phyloP scores from a whole-genome alignment of 352 stramenopile species.

The Aphanomyces invadans region DNA sequence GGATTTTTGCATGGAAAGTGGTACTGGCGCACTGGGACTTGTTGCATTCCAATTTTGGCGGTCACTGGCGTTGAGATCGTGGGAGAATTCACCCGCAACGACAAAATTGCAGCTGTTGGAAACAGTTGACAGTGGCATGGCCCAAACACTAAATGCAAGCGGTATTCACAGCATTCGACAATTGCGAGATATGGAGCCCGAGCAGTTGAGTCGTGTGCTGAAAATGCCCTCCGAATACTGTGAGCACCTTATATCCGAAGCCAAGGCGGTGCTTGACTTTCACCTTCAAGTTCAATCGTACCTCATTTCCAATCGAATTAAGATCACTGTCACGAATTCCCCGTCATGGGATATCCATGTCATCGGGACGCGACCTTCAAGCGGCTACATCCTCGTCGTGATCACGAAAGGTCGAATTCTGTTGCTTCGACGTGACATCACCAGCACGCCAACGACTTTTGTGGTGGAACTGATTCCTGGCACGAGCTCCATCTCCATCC shows the following conservation, averaged over 20 bases:
- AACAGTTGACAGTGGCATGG: not conserved
- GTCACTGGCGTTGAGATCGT: not conserved
- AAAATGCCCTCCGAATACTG: not conserved
- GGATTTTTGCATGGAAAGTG: not conserved
- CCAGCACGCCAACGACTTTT: not conserved
- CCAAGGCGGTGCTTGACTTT: conserved; percentile 4
- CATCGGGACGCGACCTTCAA: not conserved
- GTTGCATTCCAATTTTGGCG: conserved; percentile 6
- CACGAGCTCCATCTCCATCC: not conserved
- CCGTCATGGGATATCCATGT: not conserved
- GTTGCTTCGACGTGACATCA: not conserved
- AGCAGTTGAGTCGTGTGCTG: not conserved
- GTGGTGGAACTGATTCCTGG: not conserved
- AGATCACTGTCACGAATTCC: not conserved
- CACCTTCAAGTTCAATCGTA: conserved; percentile 1
- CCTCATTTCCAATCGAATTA: conserved; percentile 4
- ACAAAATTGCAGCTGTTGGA: not conserved
- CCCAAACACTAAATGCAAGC: not conserved
- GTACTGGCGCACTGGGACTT: not conserved
- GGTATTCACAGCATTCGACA: conserved; percentile 11
- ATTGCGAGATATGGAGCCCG: not conserved
- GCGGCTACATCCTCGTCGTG: conserved; percentile 3
- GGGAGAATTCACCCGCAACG: conserved; percentile 2
- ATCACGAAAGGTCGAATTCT: conserved; percentile 1
- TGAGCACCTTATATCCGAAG: not conserved